Evolutionary conservation across 2,329 filamentous ascomycete species (phyloP).

Genomic region (Macrophomina pseudophaseolina): DNA sequence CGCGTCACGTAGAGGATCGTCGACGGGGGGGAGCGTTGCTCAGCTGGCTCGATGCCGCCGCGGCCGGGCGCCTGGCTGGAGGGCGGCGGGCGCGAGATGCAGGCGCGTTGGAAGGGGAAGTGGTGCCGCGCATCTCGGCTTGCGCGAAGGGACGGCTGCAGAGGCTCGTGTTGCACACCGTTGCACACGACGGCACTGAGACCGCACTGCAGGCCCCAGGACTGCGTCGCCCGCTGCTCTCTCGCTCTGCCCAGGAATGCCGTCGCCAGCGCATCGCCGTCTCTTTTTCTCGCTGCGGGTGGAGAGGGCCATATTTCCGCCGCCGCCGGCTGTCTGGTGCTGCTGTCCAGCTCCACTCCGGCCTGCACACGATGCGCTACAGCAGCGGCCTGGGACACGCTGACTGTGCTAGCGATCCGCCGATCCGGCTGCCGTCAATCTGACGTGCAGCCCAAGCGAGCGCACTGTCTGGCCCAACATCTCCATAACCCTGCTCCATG

Average conservation of each 20-base stretch:
- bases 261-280: background rate
- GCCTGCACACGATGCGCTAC: slow-evolving; percentile 6
- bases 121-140: slow-evolving; percentile 20
- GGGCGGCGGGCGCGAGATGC: slow-evolving; percentile 1
- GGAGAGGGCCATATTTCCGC: background rate
- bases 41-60: background rate
- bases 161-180: slow-evolving; percentile 12
- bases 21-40: slow-evolving; percentile 1
- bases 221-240: background rate
- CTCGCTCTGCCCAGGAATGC: background rate
- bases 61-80: slow-evolving; percentile 14
- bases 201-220: background rate
- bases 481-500: background rate
- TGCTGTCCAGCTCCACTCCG: background rate
- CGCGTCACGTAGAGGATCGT: slow-evolving; percentile 6
- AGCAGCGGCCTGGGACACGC: background rate
- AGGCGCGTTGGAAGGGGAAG: slow-evolving; percentile 23
- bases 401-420: slow-evolving; percentile 15
- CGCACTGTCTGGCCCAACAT: slow-evolving; percentile 2
- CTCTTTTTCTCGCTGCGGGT: background rate
- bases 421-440: slow-evolving; percentile 21
- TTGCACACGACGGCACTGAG: slow-evolving; percentile 10
- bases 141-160: slow-evolving; percentile 18
- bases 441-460: slow-evolving; percentile 24
- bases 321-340: background rate